Conservation (phyloP, 2,329 filamentous ascomycete species). For the Penicillium digitatum region DNA sequence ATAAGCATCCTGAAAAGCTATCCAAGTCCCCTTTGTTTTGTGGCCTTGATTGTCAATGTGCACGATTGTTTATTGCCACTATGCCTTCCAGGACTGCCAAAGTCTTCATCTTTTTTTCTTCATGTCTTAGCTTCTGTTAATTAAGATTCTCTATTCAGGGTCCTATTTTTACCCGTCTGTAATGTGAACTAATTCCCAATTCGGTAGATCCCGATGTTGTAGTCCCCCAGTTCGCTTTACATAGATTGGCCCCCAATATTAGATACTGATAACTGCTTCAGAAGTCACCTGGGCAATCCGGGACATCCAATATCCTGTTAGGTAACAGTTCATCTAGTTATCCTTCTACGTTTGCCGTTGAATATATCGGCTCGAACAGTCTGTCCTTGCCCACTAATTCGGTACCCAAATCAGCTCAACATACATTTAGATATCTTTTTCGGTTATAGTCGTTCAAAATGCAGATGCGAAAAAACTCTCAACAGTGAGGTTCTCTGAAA, state of each 20-base stretch:
- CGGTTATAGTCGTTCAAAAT: neutral
- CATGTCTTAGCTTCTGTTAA: no score
- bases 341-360: neutral
- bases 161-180: neutral
- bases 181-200: no score
- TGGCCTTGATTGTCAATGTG: neutral
- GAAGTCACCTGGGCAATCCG: no score
- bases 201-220: no score
- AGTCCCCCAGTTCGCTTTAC: neutral
- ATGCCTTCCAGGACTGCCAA: neutral
- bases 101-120: neutral
- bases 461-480: no score
- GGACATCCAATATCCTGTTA: no score
- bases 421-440: neutral
- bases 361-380: neutral
- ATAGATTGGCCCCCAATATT: neutral
- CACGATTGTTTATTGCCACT: neutral
- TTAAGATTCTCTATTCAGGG: neutral
- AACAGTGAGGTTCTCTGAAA: neutral
- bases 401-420: neutral
- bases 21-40: neutral
- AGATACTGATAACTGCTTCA: neutral
- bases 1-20: neutral
- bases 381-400: neutral
- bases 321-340: neutral